Evolutionary conservation across 345 rosid species (phyloP), one percentile per base, ranked within the genome.

Genomic region (Lenwebbia sp.): DNA sequence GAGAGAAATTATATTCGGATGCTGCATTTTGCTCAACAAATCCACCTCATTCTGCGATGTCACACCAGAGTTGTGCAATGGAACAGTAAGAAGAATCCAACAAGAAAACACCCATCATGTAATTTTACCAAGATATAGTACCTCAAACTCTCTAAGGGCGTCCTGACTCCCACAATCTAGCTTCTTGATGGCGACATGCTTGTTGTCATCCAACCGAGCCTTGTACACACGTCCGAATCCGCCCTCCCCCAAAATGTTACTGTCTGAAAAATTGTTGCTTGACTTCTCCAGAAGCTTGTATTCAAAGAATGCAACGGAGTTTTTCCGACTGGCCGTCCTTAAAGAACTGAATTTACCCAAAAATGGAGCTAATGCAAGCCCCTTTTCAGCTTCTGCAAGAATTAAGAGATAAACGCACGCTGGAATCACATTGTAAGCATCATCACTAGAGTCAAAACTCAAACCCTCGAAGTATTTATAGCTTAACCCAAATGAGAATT

Each of bases 221-320:
- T 90, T 90, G 88, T 96, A 96, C 78, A 96, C 99, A 54, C 91
- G 89, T 81, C 99, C 99, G 81, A 96, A 96, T 88, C 96, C 99
- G 76, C 99, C 99, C 87, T 85, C 92, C 13, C 99, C 99, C 91
- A 96, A 84, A 50, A 94, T 88, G 88, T 93, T 95, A 83, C 91
- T 92, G 85, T 93, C 96, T 9, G 85, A 92, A 87, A 96, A 96
- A 86, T 87, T 91, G 88, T 89, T 87, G 22, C 96, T 95, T 44
- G 90, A 93, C 84, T 94, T 94, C 88, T 95, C 98, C 78, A 96
- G 88, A 47, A 65, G 55, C 90, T 87, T 90, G 88, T 93, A 94
- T 55, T 95, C 98, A 58, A 94, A 90, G 86, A 93, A 88, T 25
- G 95, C 84, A 85, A 90, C 92, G 40, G 87, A 87, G 89, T 92